Base-by-base conservation (phyloP, 2,329 filamentous ascomycete species). In the Aspergillus neotritici region DNA sequence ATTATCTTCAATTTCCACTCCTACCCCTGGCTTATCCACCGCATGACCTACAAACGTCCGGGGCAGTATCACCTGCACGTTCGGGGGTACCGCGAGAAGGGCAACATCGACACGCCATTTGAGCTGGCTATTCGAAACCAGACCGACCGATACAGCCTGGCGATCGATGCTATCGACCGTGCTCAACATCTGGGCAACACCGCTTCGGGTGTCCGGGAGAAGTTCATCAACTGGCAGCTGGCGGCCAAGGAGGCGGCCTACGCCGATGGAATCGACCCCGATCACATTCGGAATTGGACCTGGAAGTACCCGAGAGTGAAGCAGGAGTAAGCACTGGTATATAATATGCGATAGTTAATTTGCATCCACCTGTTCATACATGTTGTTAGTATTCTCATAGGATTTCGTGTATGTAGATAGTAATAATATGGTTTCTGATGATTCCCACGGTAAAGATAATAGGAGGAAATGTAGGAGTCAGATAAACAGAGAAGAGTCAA, bases 1-100 rank as follows among this genome's bases (percentile, higher is more conserved):
- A 72, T 87, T 60, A 80, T 89, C 60, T 89, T 90, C 74, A 89
- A 88, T 71, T 90, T 89, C 78, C 86, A 90, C 70, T 84, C 80
- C 28, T 89, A 90, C 68, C 85, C 86, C 7, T 89, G 83, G 83
- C 73, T 90, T 56, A 78, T 90, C 40, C 85, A 89, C 69, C 76
- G 85, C 39, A 67, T 90, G 53, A 85, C 84, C 1, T 89, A 88
- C 69, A 84, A 84, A 69, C 80, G 85, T 1, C 82, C 80, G 2
- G 84, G 84, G 4, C 79, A 76, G 62, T 62, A 73, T 35, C 81
- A 86, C 64, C 65, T 89, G 49, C 80, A 86, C 55, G 86, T 90
- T n/a, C 75, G 82, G 28, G 86, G 86, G 1, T 90, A 89, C 72
- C 82, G 78, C 58, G 85, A 90, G 71, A 89, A 90, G 75, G 86